Evolutionary conservation across 208 protist species (phyloP), one percentile per base, ranked within the genome.

Genomic region (Balamuthia mandrillaris): DNA sequence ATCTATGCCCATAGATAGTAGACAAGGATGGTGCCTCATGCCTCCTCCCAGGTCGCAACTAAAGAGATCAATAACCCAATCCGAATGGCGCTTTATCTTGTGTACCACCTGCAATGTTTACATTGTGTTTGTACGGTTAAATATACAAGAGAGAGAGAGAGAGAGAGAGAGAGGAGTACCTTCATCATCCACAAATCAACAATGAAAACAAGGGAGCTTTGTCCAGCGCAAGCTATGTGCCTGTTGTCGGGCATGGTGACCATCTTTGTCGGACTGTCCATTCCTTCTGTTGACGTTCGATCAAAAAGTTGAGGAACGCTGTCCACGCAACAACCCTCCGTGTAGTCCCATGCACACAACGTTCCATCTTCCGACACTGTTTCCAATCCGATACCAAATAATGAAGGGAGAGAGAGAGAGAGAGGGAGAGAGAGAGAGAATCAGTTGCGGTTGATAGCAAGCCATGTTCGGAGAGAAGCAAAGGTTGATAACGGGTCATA

Each of bases 1-100:
- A 31, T 37, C 29, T 12, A 33, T 49, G 29, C 37, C 41, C 18
- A 78, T 42, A n/a, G 70, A 78, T 29, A 78, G 42, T 14, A 78
- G 47, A 33, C 52, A 78, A 27, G 70, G 70, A 33, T 78, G 70
- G 16, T 58, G 70, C 41, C 58, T 49, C 7, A 58, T 31, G 3
- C 70, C 70, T n/a, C n/a, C n/a, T 9, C 70, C 70, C 33, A 78
- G 70, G 47, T 78, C 70, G 47, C 70, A 78, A 18, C 70, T 78
- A 49, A 42, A 27, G 3, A 78, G 70, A 2, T 42, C 70, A 18
- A 33, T 60, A 39, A 78, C 45, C 70, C 70, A 78, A 3, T 56
- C 42, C 3, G 16, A 16, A n/a, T 78, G 70, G 4, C n/a, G 3
- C 29, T 78, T 42, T 4, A 78, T 78, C 42, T 49, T 24, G 47